phyloP scores from a whole-genome alignment of 169 alveolate genomes.

The Eimeria necatrix region DNA sequence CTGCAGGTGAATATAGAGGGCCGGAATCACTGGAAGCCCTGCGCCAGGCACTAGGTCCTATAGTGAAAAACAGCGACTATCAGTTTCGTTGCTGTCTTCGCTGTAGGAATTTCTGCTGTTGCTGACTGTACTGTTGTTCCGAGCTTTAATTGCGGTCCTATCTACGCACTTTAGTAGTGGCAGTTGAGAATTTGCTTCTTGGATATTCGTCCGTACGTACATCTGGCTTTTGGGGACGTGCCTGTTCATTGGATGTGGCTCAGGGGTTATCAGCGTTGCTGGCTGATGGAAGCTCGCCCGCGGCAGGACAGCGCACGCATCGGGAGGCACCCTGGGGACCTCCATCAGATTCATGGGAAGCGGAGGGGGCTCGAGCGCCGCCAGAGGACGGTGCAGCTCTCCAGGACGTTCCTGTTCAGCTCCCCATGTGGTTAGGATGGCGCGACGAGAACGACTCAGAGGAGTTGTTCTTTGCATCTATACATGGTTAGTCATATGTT shows the following conservation, averaged over 20 bases:
- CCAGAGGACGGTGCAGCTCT: neutral
- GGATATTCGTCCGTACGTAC: neutral
- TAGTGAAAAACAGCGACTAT: too few species aligned
- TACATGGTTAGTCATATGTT: slow-evolving; percentile 87
- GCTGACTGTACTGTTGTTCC: neutral
- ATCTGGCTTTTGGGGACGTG: neutral
- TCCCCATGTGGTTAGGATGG: slow-evolving; percentile 91
- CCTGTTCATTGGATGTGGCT: too few species aligned
- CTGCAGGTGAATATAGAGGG: slow-evolving; percentile 13
- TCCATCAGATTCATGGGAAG: neutral
- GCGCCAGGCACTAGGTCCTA: neutral
- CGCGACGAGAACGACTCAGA: slow-evolving; percentile 91
- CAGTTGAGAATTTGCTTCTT: too few species aligned
- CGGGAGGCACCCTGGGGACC: slow-evolving; percentile 16
- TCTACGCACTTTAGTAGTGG: too few species aligned
- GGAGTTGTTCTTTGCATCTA: slow-evolving; percentile 95
- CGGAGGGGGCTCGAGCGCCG: slow-evolving; percentile 14
- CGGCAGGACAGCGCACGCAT: neutral
- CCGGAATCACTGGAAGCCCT: too few species aligned
- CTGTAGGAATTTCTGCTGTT: neutral
- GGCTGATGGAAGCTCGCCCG: neutral
- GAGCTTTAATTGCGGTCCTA: too few species aligned
- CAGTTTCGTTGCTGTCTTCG: too few species aligned
- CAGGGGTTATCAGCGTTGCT: slow-evolving; percentile 22
- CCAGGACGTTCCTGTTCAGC: slow-evolving; percentile 18